Conservation (phyloP, 495 filamentous ascomycete genomes). For the Hypoxylon rickii region DNA sequence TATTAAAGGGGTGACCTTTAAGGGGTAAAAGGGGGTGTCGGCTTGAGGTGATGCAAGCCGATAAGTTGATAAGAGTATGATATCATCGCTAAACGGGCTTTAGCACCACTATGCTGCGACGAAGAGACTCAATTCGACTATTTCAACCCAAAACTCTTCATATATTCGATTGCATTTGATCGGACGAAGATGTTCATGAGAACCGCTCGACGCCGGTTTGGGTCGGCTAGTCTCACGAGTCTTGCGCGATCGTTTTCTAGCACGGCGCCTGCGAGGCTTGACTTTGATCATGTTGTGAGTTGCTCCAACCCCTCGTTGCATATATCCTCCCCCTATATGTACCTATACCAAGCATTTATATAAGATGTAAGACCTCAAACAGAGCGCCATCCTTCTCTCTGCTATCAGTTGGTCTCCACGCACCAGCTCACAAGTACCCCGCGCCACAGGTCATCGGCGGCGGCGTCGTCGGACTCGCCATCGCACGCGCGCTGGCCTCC, state of each 20-base stretch:
- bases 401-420: too few relatives aligned
- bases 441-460: slow-evolving; percentile 75
- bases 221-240: background rate
- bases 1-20: too few relatives aligned
- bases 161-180: background rate
- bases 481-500: slow-evolving; percentile 73
- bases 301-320: background rate
- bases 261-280: slow-evolving; percentile 51
- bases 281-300: slow-evolving; percentile 82
- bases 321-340: background rate
- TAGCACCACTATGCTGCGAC: too few relatives aligned
- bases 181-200: slow-evolving; percentile 23
- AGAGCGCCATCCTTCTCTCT: too few relatives aligned
- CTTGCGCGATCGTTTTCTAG: slow-evolving; percentile 33
- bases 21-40: too few relatives aligned
- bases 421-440: background rate
- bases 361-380: too few relatives aligned
- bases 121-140: background rate
- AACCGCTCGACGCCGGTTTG: slow-evolving; percentile 11
- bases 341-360: background rate
- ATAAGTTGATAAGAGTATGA: slow-evolving; percentile 20
- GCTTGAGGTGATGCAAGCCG: too few relatives aligned
- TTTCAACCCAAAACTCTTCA: too few relatives aligned
- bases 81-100: too few relatives aligned
- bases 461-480: slow-evolving; percentile 89